Conservation (phyloP, 495 filamentous ascomycete genomes). For the Talaromyces nanjingensis region DNA sequence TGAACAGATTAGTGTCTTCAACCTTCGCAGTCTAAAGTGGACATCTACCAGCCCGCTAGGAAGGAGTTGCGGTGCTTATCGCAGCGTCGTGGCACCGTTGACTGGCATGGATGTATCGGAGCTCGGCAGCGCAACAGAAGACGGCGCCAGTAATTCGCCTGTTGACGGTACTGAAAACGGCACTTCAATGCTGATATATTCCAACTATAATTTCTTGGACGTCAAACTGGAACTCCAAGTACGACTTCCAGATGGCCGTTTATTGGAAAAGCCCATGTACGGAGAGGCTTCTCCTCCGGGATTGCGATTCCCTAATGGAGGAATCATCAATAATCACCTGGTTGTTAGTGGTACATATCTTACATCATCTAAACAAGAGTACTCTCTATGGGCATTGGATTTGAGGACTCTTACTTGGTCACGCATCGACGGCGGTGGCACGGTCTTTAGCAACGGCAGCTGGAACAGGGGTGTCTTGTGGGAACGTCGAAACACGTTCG, state of each 20-base stretch:
- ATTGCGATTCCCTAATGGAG: slow-evolving; percentile 90
- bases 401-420: slow-evolving; percentile 83
- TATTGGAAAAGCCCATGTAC: slow-evolving; percentile 84
- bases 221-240: slow-evolving; percentile 94
- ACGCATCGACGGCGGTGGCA: slow-evolving; percentile 91
- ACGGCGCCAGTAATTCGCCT: slow-evolving; percentile 30
- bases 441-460: slow-evolving; percentile 87
- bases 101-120: slow-evolving; percentile 59
- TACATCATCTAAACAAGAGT: slow-evolving; percentile 96
- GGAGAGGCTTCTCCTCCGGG: slow-evolving; percentile 83
- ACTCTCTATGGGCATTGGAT: slow-evolving; percentile 93
- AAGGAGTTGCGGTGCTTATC: slow-evolving; percentile 89
- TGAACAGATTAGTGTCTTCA: slow-evolving; percentile 97
- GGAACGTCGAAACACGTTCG: slow-evolving; percentile 87
- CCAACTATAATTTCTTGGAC: slow-evolving; percentile 97
- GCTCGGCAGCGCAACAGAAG: slow-evolving; percentile 52
- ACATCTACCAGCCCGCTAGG: slow-evolving; percentile 77
- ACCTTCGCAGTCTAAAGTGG: slow-evolving; percentile 94
- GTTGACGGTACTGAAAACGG: slow-evolving; percentile 44
- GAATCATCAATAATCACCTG: slow-evolving; percentile 88
- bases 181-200: slow-evolving; percentile 93
- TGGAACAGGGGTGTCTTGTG: slow-evolving; percentile 95
- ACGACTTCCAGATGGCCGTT: slow-evolving; percentile 71
- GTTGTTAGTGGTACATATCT: slow-evolving; percentile 95
- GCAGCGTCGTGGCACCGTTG: slow-evolving; percentile 86